Evolutionary conservation across 2,329 filamentous ascomycete species (phyloP).

Genomic region (Cytospora leucostoma): DNA sequence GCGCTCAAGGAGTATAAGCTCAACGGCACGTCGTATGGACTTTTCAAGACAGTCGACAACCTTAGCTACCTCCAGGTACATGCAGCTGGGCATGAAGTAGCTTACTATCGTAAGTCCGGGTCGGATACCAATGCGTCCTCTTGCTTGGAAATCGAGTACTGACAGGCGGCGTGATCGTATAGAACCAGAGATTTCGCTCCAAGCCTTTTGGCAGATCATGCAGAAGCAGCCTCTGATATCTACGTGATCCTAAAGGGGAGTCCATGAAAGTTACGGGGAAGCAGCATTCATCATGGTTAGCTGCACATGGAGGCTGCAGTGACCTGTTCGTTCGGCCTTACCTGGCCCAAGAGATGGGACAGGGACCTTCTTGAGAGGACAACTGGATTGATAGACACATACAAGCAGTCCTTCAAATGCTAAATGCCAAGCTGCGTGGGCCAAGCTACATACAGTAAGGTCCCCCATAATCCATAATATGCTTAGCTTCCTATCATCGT

Average conservation of each 20-base stretch:
- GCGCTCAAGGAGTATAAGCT: constrained; percentile 8
- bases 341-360: background rate
- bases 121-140: background rate
- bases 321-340: background rate
- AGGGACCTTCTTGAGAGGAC: background rate
- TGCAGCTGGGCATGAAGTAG: constrained; percentile 21
- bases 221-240: constrained; percentile 20
- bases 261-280: background rate
- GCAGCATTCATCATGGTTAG: no score
- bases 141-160: constrained; percentile 1
- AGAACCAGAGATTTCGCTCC: constrained; percentile 23
- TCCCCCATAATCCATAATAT: no score
- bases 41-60: constrained; percentile 17
- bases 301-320: background rate
- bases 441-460: no score
- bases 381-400: background rate
- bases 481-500: no score
- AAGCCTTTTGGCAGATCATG: constrained; percentile 25
- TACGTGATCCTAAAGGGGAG: background rate
- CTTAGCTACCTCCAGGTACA: constrained; percentile 16
- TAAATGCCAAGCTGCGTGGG: no score
- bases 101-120: constrained; percentile 20
- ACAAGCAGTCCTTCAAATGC: background rate
- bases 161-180: background rate
- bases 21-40: constrained; percentile 19